Conservation (phyloP, 1,284 basidiomycete genomes). For the Cryptococcus sp. region DNA sequence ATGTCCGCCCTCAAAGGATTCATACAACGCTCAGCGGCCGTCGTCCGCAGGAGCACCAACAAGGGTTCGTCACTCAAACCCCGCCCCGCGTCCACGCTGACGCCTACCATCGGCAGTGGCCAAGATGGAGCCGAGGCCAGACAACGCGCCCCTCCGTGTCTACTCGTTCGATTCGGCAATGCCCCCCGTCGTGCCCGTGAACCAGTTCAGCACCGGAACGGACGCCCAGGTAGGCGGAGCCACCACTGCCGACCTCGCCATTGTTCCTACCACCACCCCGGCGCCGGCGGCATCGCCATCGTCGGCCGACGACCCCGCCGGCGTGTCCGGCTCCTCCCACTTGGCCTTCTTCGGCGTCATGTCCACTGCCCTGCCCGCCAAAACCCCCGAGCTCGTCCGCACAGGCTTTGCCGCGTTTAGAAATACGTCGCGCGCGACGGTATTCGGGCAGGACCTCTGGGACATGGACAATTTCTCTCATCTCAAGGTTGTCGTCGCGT, state of each 20-base stretch:
- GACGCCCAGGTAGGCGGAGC: background rate
- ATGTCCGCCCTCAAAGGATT: slow-evolving; percentile 37
- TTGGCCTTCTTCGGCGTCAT: slow-evolving; percentile 42
- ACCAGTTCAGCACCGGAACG: background rate
- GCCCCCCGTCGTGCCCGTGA: slow-evolving; percentile 14
- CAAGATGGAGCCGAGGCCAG: slow-evolving; percentile 29
- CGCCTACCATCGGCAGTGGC: slow-evolving; percentile 22
- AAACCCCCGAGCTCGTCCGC: slow-evolving; percentile 42
- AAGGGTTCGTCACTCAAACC: slow-evolving; percentile 24
- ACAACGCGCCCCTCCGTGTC: slow-evolving; percentile 27
- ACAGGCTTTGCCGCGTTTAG: slow-evolving; percentile 55
- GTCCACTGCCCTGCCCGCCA: slow-evolving; percentile 42
- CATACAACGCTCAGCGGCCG: slow-evolving; percentile 37
- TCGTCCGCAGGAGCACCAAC: slow-evolving; percentile 36
- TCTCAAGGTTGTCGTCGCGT: slow-evolving; percentile 51
- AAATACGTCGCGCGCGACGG: slow-evolving; percentile 50
- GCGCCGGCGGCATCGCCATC: background rate
- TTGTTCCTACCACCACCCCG: background rate
- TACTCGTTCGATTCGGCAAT: slow-evolving; percentile 29
- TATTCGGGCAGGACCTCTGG: slow-evolving; percentile 54
- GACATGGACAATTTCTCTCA: slow-evolving; percentile 52
- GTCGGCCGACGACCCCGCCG: slow-evolving; percentile 20
- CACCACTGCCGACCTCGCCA: slow-evolving; percentile 2
- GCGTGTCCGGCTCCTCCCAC: slow-evolving; percentile 19
- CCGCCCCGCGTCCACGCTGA: background rate